Evolutionary conservation across 768 basidiomycete species (phyloP).

Genomic region (Amanita rubescens): DNA sequence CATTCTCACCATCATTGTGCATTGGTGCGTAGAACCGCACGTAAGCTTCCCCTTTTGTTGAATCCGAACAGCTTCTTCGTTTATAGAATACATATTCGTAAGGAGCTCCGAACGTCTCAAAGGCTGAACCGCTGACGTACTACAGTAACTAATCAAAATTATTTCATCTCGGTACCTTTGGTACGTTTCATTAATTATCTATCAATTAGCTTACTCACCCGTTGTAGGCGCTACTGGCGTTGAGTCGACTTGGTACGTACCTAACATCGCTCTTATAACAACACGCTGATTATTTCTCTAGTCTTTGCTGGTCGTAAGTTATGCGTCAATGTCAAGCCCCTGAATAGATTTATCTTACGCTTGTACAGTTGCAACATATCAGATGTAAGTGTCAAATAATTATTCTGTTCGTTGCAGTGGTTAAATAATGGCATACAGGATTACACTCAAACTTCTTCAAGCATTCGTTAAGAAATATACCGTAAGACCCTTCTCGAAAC

Average conservation of each 20-base stretch:
- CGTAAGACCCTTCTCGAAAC: constrained; percentile 9
- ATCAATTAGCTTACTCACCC: background rate
- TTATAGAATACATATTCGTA: constrained; percentile 35
- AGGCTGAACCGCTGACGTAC: background rate
- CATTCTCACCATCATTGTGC: constrained; percentile 41
- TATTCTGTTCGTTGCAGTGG: background rate
- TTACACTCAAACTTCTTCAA: constrained; percentile 22
- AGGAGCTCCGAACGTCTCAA: constrained; percentile 4
- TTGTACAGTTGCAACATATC: constrained; percentile 20
- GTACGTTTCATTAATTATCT: constrained; percentile 15
- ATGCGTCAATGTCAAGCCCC: background rate
- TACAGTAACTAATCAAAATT: constrained; percentile 29
- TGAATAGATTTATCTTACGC: background rate
- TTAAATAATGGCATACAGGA: constrained; percentile 19
- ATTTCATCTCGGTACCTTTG: constrained; percentile 25
- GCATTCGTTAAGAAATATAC: constrained; percentile 15
- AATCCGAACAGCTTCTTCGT: constrained; percentile 25
- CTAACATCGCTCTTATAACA: background rate
- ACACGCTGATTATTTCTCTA: constrained; percentile 3
- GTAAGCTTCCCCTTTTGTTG: constrained; percentile 6
- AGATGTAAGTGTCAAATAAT: constrained; percentile 17
- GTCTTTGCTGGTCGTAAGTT: constrained; percentile 21
- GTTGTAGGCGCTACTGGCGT: background rate
- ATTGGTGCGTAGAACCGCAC: constrained; percentile 28
- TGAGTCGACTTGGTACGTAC: background rate